Evolutionary conservation across 306 rosid genomes (phyloP), one percentile per base, ranked within the genome.

Genomic region (Comarum palustre): DNA sequence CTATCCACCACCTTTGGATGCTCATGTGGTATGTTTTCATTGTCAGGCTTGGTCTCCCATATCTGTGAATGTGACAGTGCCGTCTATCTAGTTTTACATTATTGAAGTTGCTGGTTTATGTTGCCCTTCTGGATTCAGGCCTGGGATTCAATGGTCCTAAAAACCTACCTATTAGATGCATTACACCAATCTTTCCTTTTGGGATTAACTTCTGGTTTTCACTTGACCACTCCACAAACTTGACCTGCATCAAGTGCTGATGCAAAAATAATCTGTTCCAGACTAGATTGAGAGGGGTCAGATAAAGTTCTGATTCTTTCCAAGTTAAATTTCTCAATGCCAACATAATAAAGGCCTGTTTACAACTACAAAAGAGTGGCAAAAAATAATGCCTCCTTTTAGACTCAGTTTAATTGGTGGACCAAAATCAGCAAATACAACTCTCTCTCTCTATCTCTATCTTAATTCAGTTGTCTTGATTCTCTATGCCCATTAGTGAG

Each of bases 1-100:
- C 79, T 95, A 90, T 81, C 99, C 99, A 22, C 97, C 99, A 41
- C 99, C 99, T 19, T 82, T 95, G 86, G 99, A 95, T 85, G 90
- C 99, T 72, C 90, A 95, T 80, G 34, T 88, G 96, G 99, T 94
- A 89, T 63, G 34, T 46, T 50, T 46, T 73, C 65, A 39, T 57
- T 58, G 46, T 39, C 73, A 24, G 50, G 72, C 71, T n/a, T 41
- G 17, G 77, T 73, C 66, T 73, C 51, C 73, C 15, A 38, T 64
- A 22, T 34, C 34, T 45, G 41, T 69, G 25, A 31, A 41, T 80
- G 66, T 74, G 51, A 63, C 38, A 24, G 19, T 38, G 39, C 6
- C 47, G 20, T 19, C 31, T 13, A 0, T 2, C 16, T 60, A 11
- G 7, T 60, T 60, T 60, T 32, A 32, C 41, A 39, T 36, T 55